Evolutionary conservation across 2,329 filamentous ascomycete species (phyloP), one percentile per base, ranked within the genome.

Genomic region (Dactylella cylindrospora): DNA sequence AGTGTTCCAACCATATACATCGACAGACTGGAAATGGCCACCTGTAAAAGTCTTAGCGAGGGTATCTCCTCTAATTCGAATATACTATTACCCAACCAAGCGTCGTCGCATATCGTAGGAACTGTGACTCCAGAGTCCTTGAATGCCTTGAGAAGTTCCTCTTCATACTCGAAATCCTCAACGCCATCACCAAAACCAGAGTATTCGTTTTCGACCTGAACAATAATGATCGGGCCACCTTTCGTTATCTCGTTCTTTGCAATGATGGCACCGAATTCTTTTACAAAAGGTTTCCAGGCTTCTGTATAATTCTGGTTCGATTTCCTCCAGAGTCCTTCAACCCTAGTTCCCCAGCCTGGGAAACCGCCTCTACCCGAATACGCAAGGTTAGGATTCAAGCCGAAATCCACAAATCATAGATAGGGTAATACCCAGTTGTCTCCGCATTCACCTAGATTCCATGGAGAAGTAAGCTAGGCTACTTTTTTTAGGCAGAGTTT

Each of bases 361-460:
- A 46, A 38, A 22, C 45, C 55, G 22, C 55, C 55, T 45, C 54
- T 60, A 17, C 9, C 36, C 6, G 10, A 22, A 13, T 20, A n/a
- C n/a, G n/a, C n/a, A n/a, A n/a, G 41, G 13, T 51, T 43, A 64
- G 35, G 28, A 33, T 87, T 93, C 1, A 87, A 87, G 0, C 88
- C 87, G 61, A 86, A 90, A 0, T 88, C 88, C 45, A 88, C 88
- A 0, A 86, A n/a, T n/a, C n/a, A n/a, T n/a, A n/a, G n/a, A n/a
- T n/a, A n/a, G 6, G 25, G 13, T 26, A 39, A 41, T 46, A 60
- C 55, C 55, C 88, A 3, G 81, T 77, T 0, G 76, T 77, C 57
- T 80, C 78, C 1, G 75, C 79, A 51, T 67, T 66, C 12, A 67
- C 57, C 57, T 55, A n/a, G 9, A 66, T 79, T 80, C 60, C 70